Conservation (phyloP, 164 flowering plant species). For the Berberis thunbergii region DNA sequence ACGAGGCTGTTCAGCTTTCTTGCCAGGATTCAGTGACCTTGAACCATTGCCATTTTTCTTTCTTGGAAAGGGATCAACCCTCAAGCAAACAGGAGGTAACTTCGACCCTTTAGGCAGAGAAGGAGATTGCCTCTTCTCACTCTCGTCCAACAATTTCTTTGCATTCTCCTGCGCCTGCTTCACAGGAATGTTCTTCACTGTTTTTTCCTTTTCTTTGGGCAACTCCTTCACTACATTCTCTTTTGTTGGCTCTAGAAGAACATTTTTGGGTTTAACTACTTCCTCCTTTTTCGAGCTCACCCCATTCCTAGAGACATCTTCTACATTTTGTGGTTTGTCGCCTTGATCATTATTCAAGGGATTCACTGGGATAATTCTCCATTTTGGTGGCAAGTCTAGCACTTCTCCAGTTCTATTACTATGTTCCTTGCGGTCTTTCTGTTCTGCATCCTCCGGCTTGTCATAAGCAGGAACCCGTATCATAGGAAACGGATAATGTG, state of each 20-base stretch:
- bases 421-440: constrained; percentile 5
- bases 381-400: constrained; percentile 4
- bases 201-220: constrained; percentile 4
- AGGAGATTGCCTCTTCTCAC: constrained; percentile 15
- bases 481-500: constrained; percentile 27
- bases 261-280: no score
- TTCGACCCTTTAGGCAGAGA: constrained; percentile 39
- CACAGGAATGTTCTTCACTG: constrained; percentile 4
- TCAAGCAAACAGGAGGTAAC: constrained; percentile 66
- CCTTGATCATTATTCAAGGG: constrained; percentile 1
- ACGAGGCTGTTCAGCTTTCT: not conserved
- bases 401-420: constrained; percentile 5
- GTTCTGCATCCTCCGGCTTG: constrained; percentile 14
- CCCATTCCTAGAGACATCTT: not conserved
- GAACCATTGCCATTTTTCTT: constrained; percentile 41
- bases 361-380: constrained; percentile 22
- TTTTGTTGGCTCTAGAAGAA: no score
- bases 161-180: constrained; percentile 5
- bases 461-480: constrained; percentile 39
- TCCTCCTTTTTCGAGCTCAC: not conserved
- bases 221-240: no score
- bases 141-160: constrained; percentile 10
- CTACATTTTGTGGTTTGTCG: not conserved
- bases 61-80: constrained; percentile 65
- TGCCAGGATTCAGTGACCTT: constrained; percentile 47